Conservation (phyloP, 345 rosid species). For the Salix koriyanagi region DNA sequence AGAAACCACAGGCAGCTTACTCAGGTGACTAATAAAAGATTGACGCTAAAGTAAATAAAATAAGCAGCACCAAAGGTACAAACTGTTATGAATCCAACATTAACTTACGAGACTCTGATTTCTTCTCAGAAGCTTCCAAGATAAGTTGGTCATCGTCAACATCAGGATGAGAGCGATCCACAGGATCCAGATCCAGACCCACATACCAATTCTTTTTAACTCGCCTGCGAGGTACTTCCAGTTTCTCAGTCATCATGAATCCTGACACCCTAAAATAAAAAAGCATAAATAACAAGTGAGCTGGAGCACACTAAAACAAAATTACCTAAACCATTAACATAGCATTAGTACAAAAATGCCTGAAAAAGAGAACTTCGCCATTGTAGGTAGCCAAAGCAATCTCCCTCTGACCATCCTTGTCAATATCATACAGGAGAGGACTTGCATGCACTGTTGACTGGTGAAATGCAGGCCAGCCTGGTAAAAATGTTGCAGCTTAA, state of each 20-base stretch:
- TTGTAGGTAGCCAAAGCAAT: slow-evolving; percentile 94
- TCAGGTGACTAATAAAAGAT: slow-evolving; percentile 1
- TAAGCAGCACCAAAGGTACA: background rate
- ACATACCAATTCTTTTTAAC: slow-evolving; percentile 87
- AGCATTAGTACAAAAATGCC: slow-evolving; percentile 42
- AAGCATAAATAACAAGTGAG: slow-evolving; percentile 4
- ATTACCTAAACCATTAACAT: background rate
- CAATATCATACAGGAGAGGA: slow-evolving; percentile 90
- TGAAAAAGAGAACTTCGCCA: slow-evolving; percentile 90
- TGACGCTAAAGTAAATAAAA: background rate
- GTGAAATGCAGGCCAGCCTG: slow-evolving; percentile 99
- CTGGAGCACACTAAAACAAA: background rate
- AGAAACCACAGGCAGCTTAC: background rate
- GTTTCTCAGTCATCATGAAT: slow-evolving; percentile 88
- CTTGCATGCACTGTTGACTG: slow-evolving; percentile 97
- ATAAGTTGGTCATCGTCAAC: slow-evolving; percentile 69
- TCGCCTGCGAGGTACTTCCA: slow-evolving; percentile 85
- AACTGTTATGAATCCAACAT: slow-evolving; percentile 3
- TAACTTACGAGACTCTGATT: slow-evolving; percentile 53
- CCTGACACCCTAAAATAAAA: slow-evolving; percentile 71
- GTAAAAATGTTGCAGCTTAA: background rate
- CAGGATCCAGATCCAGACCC: slow-evolving; percentile 82
- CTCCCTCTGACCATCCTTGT: slow-evolving; percentile 95
- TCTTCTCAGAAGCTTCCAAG: slow-evolving; percentile 54
- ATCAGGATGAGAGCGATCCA: slow-evolving; percentile 92